These are phyloP conservation scores for Pythium brachiatum DNA, from an alignment of 352 stramenopile species.

Conservation along the genomic window DNA sequence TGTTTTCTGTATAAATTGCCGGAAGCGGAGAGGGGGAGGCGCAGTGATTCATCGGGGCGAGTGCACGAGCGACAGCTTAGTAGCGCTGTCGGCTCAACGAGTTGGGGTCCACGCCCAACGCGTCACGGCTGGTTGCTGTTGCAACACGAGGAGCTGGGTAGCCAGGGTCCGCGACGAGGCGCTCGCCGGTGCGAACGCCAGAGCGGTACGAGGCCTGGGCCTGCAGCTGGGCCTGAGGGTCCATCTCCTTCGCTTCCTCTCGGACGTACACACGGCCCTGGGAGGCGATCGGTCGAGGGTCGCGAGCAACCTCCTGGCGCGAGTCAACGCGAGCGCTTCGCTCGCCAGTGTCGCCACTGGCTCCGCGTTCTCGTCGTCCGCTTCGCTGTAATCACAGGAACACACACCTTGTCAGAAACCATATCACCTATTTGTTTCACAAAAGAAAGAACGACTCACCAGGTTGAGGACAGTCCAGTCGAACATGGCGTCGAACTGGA, in stretches of 20 bases:
- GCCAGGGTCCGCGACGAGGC: constrained; percentile 45
- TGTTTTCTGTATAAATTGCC: constrained; percentile 8
- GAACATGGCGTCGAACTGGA: constrained; percentile 99
- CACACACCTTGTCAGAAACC: neutral
- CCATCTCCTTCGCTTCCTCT: constrained; percentile 61
- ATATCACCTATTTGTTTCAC: neutral
- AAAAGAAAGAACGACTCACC: constrained; percentile 25
- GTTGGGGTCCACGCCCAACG: constrained; percentile 55
- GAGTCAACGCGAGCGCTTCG: constrained; percentile 60
- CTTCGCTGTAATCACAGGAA: constrained; percentile 35
- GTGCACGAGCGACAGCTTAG: constrained; percentile 30
- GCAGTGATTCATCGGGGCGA: neutral
- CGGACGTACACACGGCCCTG: constrained; percentile 64
- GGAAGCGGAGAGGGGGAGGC: neutral
- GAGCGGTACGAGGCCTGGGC: constrained; percentile 12
- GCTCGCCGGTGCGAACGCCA: constrained; percentile 46
- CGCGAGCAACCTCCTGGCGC: constrained; percentile 44
- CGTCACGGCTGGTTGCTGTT: constrained; percentile 58
- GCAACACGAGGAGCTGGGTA: constrained; percentile 62
- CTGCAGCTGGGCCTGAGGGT: constrained; percentile 18
- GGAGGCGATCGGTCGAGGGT: constrained; percentile 48
- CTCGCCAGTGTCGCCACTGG: constrained; percentile 57
- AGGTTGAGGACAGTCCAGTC: constrained; percentile 97
- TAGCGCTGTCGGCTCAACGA: constrained; percentile 78
- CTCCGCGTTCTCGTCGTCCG: constrained; percentile 58